Evolutionary conservation across 1,139 yeast species (phyloP), one percentile per base, ranked within the genome.

Genomic region (Maudiozyma humilis): DNA sequence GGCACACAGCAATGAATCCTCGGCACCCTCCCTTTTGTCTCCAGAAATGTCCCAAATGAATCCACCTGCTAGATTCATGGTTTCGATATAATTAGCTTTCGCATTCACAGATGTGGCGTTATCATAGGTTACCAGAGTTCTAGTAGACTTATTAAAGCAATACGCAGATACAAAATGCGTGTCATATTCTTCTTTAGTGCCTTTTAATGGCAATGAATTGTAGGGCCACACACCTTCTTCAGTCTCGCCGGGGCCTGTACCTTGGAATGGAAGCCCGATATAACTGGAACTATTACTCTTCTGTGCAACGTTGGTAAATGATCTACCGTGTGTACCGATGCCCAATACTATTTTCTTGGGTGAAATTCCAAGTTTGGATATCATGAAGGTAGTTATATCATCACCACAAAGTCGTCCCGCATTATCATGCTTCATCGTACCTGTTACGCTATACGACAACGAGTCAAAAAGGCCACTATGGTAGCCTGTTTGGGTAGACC

Each of bases 41-140:
- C 95, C 95, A 44, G 81, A 72, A 0, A 95, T 82, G 56, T 88
- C 96, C 97, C 97, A 91, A 82, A 87, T 88, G 79, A 91, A 80
- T 0, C 86, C 95, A 1, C 97, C 97, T 0, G 82, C 94, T 8
- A 87, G 66, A 0, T 66, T 56, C 5, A 68, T 65, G 38, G 64
- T 56, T 23, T 51, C 54, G 7, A 81, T 76, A 53, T 76, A 88
- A 27, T 66, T 57, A 0, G 88, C 89, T 59, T 91, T 91, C 23
- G 60, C 57, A 8, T 63, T 56, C 1, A 75, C 75, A 1, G 82
- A 72, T 10, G 70, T 68, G 0, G 67, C 67, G 50, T 76, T 82
- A 59, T 91, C 98, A 61, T 82, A 89, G 1, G 75, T 71, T 3
- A 82, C 71, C 40, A 86, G 67, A 0, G 69, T 64, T 19, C 64